Conservation (phyloP, 495 filamentous ascomycete species). For the Parachaetomium inaequale region DNA sequence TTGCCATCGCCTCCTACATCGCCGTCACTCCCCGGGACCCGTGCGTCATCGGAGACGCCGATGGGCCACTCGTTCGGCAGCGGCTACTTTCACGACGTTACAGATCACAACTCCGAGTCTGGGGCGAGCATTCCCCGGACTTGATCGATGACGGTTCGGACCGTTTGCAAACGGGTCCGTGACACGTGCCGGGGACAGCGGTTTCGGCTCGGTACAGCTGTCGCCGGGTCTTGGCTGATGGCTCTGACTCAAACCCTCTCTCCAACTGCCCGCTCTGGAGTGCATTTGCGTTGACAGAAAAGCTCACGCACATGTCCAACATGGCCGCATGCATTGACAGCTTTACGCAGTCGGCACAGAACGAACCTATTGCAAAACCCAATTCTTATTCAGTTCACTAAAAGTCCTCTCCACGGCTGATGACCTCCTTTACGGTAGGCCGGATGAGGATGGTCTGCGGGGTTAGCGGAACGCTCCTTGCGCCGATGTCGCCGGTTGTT, state of each 20-base stretch:
- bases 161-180: not conserved
- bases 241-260: not conserved
- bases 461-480: slow-evolving; percentile 23
- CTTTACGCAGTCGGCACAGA: not conserved
- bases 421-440: slow-evolving; percentile 87
- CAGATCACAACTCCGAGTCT: not conserved
- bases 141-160: not conserved
- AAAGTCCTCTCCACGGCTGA: slow-evolving; percentile 89
- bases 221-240: not conserved
- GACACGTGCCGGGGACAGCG: not conserved
- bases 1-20: slow-evolving; percentile 1
- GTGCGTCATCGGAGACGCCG: slow-evolving; percentile 10
- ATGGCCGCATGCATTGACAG: not conserved
- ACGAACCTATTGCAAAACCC: not conserved
- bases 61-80: not conserved
- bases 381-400: slow-evolving; percentile 35
- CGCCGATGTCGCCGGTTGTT: slow-evolving; percentile 5
- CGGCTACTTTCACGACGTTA: not conserved
- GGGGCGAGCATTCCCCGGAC: not conserved
- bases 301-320: not conserved
- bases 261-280: too few relatives aligned
- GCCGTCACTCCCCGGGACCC: not conserved
- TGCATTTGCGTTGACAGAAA: too few relatives aligned
- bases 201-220: not conserved
- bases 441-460: slow-evolving; percentile 77